Evolutionary conservation across 192 early-diverging fungal species (phyloP).

Genomic region (Helicostylum pulchrum): DNA sequence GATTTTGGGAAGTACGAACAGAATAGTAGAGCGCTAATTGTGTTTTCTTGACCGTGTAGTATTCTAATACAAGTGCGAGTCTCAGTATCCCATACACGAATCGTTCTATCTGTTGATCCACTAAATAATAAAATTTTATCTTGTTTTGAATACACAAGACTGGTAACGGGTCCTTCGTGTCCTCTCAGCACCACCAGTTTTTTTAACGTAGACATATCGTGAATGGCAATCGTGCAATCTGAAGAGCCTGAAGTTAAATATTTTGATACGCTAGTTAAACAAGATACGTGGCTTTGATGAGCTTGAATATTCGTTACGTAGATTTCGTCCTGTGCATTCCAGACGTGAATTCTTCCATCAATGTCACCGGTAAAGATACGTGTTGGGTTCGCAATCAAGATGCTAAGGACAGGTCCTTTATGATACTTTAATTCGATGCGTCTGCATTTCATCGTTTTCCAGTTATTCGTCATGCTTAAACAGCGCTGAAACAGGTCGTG

Average conservation of each 20-base stretch:
- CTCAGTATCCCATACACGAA: slow-evolving; percentile 14
- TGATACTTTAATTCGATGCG: slow-evolving; percentile 7
- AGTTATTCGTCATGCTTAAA: slow-evolving; percentile 2
- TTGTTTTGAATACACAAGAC: neutral
- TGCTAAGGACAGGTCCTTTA: slow-evolving; percentile 5
- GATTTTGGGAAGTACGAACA: neutral
- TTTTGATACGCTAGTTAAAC: slow-evolving; percentile 2
- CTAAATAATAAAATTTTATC: slow-evolving; percentile 7
- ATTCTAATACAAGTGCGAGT: slow-evolving; percentile 9
- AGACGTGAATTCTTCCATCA: slow-evolving; percentile 18
- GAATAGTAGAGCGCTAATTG: slow-evolving; percentile 2
- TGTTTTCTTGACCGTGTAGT: slow-evolving; percentile 18
- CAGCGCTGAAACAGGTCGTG: slow-evolving; percentile 11
- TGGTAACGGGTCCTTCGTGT: slow-evolving; percentile 17
- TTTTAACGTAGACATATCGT: neutral
- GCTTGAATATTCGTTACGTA: neutral
- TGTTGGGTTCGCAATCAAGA: slow-evolving; percentile 9
- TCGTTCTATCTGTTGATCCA: slow-evolving; percentile 14
- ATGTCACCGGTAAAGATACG: slow-evolving; percentile 15
- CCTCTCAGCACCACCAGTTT: neutral
- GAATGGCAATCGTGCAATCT: slow-evolving; percentile 8
- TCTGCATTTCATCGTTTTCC: slow-evolving; percentile 12
- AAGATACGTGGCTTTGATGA: slow-evolving; percentile 13
- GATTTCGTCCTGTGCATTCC: neutral
- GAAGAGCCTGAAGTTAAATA: slow-evolving; percentile 18